phyloP scores from a whole-genome alignment of 2,329 filamentous ascomycete genomes.

The Xylaria sp. region DNA sequence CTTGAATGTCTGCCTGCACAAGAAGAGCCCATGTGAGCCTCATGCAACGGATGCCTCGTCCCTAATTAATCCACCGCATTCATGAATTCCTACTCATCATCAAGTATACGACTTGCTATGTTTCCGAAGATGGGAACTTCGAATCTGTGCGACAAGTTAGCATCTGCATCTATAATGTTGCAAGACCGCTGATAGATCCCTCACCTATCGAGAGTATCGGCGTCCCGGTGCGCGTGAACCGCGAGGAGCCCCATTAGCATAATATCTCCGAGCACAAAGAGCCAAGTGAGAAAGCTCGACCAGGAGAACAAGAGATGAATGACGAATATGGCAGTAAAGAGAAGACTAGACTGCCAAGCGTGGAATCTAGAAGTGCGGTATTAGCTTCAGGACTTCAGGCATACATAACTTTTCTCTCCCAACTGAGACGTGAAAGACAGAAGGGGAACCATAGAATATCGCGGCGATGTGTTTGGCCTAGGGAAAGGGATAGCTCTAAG shows the following conservation, averaged over 20 bases:
- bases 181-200: conserved; percentile 29
- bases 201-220: conserved; percentile 72
- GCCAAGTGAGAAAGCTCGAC: conserved; percentile 85
- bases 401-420: background rate
- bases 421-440: background rate
- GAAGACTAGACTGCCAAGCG: conserved; percentile 90
- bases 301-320: conserved; percentile 88
- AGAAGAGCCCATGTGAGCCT: conserved; percentile 4
- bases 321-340: conserved; percentile 80
- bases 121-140: conserved; percentile 89
- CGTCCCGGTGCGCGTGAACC: conserved; percentile 84
- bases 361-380: conserved; percentile 74
- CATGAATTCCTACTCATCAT: conserved; percentile 68
- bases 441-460: background rate
- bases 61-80: background rate
- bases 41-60: background rate
- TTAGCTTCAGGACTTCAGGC: conserved; percentile 37
- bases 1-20: background rate
- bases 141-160: conserved; percentile 63
- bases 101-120: conserved; percentile 87
- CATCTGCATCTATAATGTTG: conserved; percentile 57
- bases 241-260: conserved; percentile 80
- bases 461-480: background rate
- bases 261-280: conserved; percentile 81
- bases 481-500: background rate